These are phyloP conservation scores for Stereocaulon alpinum DNA, from an alignment of 495 filamentous ascomycete genomes.

Conservation along the genomic window DNA sequence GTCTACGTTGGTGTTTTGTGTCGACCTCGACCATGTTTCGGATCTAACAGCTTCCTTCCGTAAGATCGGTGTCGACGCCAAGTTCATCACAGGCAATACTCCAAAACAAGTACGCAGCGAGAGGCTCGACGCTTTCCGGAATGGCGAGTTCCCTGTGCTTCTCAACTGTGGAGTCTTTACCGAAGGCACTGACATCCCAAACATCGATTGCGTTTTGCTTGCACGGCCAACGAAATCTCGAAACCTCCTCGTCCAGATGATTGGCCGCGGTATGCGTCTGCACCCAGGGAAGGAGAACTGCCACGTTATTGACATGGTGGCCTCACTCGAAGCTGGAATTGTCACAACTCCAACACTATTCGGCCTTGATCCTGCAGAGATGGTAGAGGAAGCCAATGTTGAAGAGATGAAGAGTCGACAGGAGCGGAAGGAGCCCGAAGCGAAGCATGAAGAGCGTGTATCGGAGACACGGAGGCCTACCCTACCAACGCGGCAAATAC, in stretches of 20 bases:
- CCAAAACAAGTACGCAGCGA: constrained; percentile 50
- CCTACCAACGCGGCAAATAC: constrained; percentile 9
- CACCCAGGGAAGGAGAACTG: constrained; percentile 75
- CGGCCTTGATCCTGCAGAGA: constrained; percentile 75
- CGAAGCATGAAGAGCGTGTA: constrained; percentile 16
- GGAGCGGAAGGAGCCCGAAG: constrained; percentile 34
- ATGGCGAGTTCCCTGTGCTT: constrained; percentile 71
- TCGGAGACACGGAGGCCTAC: background rate
- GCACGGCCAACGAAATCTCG: constrained; percentile 81
- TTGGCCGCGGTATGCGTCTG: constrained; percentile 83
- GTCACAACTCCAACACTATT: constrained; percentile 87
- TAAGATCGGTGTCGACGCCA: constrained; percentile 66
- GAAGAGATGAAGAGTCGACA: constrained; percentile 46
- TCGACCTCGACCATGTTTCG: constrained; percentile 70
- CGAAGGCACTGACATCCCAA: constrained; percentile 94
- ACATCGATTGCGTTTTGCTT: constrained; percentile 87
- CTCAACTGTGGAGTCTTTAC: constrained; percentile 96
- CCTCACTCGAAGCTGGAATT: constrained; percentile 67
- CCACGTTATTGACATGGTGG: constrained; percentile 95
- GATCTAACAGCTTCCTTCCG: constrained; percentile 68
- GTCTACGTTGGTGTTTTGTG: constrained; percentile 88
- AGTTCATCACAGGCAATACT: constrained; percentile 74
- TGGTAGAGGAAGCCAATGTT: constrained; percentile 52
- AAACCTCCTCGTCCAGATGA: constrained; percentile 94
- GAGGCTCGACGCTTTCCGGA: constrained; percentile 61